Conservation (phyloP, 2,329 filamentous ascomycete genomes). For the Volutella citrinella region DNA sequence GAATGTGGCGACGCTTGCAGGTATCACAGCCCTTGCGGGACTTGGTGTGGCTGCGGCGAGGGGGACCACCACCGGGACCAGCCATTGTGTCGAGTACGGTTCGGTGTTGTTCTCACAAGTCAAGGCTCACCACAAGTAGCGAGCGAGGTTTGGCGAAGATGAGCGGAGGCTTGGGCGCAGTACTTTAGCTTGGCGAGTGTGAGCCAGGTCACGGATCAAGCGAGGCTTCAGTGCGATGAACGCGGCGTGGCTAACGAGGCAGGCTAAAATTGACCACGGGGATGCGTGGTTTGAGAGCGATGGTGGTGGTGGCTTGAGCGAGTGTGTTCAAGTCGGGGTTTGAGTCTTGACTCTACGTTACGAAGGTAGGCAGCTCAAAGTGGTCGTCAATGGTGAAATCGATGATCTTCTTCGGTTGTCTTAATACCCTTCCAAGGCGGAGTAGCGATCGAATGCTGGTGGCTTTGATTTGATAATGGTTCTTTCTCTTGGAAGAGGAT, state of each 20-base stretch:
- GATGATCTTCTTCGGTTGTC: constrained; percentile 15
- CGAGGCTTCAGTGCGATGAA: no score
- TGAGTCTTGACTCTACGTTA: no score
- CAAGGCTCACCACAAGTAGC: constrained; percentile 33
- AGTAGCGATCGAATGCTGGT: constrained; percentile 37
- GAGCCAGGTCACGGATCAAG: no score
- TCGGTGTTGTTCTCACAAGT: no score
- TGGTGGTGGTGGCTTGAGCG: no score
- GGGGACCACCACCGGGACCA: constrained; percentile 91
- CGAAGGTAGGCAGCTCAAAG: no score
- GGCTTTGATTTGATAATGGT: constrained; percentile 19
- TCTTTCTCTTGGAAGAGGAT: constrained; percentile 14
- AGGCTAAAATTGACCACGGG: no score
- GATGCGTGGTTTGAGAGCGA: no score
- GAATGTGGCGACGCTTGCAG: constrained; percentile 93
- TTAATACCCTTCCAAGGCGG: constrained; percentile 15
- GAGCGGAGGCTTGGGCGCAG: constrained; percentile 7
- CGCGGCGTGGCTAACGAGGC: no score
- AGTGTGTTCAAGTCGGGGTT: no score
- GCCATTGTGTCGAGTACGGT: constrained; percentile 72
- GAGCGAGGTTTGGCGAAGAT: constrained; percentile 31
- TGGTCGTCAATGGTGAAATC: no score
- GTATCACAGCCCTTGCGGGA: constrained; percentile 97
- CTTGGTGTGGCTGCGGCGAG: constrained; percentile 91
- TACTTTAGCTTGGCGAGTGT: no score